Conservation (phyloP, 805 yeast genomes). For the Saturnispora diversa region DNA sequence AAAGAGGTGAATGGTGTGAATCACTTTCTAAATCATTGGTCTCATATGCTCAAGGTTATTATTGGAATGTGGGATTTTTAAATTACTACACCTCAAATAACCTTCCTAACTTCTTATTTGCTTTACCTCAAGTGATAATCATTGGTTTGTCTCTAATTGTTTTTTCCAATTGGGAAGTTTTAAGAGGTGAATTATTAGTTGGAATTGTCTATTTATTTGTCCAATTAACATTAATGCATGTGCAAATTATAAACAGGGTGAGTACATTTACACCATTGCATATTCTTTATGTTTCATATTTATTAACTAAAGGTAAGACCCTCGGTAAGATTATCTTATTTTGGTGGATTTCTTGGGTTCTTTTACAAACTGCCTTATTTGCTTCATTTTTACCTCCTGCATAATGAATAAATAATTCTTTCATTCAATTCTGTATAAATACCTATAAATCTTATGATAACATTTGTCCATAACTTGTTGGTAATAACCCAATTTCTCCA, state of each 20-base stretch:
- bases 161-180: slow-evolving; percentile 25
- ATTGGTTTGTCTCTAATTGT: slow-evolving; percentile 34
- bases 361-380: slow-evolving; percentile 61
- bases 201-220: slow-evolving; percentile 40
- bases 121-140: slow-evolving; percentile 54
- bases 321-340: slow-evolving; percentile 22
- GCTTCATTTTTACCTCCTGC: slow-evolving; percentile 87
- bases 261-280: slow-evolving; percentile 69
- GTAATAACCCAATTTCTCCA: slow-evolving; percentile 64
- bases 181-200: slow-evolving; percentile 36
- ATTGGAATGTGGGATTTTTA: slow-evolving; percentile 82
- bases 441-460: no score
- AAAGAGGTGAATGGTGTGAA: slow-evolving; percentile 72
- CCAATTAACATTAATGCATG: slow-evolving; percentile 61
- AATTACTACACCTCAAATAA: slow-evolving; percentile 77
- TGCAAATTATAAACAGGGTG: slow-evolving; percentile 77
- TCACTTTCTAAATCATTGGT: slow-evolving; percentile 50
- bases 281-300: slow-evolving; percentile 56
- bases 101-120: slow-evolving; percentile 74
- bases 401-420: no score
- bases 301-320: slow-evolving; percentile 3
- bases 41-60: slow-evolving; percentile 62
- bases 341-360: slow-evolving; percentile 53
- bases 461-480: slow-evolving; percentile 59
- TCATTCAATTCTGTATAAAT: not conserved